A percentile compares a stretch with the other conserved stretches of the same genome.
phyloP scores from a whole-genome alignment of 2,329 filamentous ascomycete genomes.

The Aspergillus quadricinctus region DNA sequence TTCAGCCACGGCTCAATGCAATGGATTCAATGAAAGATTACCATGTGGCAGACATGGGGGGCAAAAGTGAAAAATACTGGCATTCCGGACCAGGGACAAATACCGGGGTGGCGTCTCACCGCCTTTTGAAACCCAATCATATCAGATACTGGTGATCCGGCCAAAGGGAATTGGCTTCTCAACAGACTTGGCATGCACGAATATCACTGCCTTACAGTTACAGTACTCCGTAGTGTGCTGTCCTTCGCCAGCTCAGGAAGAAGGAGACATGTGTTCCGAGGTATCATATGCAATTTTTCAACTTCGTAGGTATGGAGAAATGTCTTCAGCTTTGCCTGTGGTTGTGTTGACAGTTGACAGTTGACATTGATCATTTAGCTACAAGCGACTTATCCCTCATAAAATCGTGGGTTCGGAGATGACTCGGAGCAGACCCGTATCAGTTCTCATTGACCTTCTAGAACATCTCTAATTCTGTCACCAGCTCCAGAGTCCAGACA shows the following conservation, averaged over 20 bases:
- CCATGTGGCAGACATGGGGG: not conserved
- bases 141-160: not conserved
- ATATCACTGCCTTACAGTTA: not conserved
- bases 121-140: constrained; percentile 7
- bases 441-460: not conserved
- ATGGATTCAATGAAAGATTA: not conserved
- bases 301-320: not conserved
- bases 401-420: not conserved
- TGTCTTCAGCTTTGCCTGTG: not conserved
- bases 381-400: no score
- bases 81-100: not conserved
- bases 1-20: not conserved
- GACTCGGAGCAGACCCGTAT: not conserved
- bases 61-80: not conserved
- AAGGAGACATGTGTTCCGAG: not conserved
- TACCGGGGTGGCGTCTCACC: constrained; percentile 8
- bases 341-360: not conserved
- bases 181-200: constrained; percentile 11
- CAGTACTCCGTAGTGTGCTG: no score
- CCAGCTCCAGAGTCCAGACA: no score
- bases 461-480: no score
- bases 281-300: not conserved
- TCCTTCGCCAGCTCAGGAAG: not conserved
- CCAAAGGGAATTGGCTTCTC: constrained; percentile 10
- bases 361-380: no score